Base-by-base conservation (phyloP, 179 eudicot species). In the Silene vulgaris region DNA sequence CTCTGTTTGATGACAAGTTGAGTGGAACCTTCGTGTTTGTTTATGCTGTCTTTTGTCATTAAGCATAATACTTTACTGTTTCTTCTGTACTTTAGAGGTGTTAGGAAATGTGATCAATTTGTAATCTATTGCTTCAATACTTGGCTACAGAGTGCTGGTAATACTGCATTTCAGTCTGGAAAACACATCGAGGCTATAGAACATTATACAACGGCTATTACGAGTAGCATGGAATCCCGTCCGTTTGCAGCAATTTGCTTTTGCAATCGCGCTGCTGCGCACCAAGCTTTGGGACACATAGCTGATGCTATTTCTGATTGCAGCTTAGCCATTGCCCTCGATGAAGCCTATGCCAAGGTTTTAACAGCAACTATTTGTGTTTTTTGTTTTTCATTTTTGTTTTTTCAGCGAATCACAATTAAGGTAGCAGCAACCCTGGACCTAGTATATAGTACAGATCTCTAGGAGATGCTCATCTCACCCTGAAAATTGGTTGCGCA, bases 241-340 rank as follows among this genome's bases (percentile, higher is more conserved):
- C 87, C 95, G 76, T 92, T 94, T 86, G 91, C 97, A 78, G 98
- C 98, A 74, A 84, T 94, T 74, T 94, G 98, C 85, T 89, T 90
- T 77, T 87, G 97, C 85, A 94, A 94, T 81, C 98, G 97, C 73
- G 97, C 97, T 77, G 96, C 96, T 72, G 94, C 98, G 13, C 80
- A 90, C 82, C 95, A 90, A 87, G 89, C 91, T 71, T 72, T 92
- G 76, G 90, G 89, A 54, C 91, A 86, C 88, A 76, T 95, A 45
- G 76, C 89, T 80, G 99, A 95, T 84, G 99, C 99, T 65, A 89
- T 95, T 73, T 88, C 95, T 40, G 99, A 95, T 88, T 95, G 99
- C 84, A 90, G 95, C 85, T 82, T 90, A 30, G 96, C 99, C 80
- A 89, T 92, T 52, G 88, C 97, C 76, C 90, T 95, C 59, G 90